phyloP scores from a whole-genome alignment of 441 rosid species.

The Breynia disticha region DNA sequence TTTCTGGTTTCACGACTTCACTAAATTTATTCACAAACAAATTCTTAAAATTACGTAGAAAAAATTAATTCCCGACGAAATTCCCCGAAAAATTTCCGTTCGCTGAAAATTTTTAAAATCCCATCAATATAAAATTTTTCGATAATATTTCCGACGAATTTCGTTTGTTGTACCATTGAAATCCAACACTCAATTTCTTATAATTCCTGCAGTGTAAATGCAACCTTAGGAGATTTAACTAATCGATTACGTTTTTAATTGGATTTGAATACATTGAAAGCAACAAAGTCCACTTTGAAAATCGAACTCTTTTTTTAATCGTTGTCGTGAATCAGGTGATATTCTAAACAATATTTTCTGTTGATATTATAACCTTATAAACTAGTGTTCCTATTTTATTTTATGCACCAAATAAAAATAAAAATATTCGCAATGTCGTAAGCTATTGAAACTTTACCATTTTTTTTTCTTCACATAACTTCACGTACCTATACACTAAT shows the following conservation, averaged over 20 bases:
- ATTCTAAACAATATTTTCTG: neutral
- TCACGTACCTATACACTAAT: no score
- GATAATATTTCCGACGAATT: no score
- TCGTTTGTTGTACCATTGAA: neutral
- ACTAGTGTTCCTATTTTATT: neutral
- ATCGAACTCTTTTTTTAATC: conserved; percentile 6
- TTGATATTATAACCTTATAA: conserved; percentile 1
- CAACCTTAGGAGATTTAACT: neutral
- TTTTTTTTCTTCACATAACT: no score
- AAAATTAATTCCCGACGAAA: no score
- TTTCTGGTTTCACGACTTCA: no score
- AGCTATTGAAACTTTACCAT: no score
- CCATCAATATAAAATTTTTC: neutral
- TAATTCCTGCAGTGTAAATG: neutral
- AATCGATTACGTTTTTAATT: neutral
- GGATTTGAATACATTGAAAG: conserved; percentile 4
- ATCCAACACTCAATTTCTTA: neutral
- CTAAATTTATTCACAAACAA: no score
- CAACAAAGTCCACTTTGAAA: conserved; percentile 13
- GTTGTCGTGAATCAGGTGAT: conserved; percentile 36
- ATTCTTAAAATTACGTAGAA: no score
- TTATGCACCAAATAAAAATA: neutral
- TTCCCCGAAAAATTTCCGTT: no score
- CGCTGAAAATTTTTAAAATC: no score
- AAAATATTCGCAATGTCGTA: no score